Evolutionary conservation across 345 rosid species (phyloP).

Genomic region (Diplotaxis tenuifolia): DNA sequence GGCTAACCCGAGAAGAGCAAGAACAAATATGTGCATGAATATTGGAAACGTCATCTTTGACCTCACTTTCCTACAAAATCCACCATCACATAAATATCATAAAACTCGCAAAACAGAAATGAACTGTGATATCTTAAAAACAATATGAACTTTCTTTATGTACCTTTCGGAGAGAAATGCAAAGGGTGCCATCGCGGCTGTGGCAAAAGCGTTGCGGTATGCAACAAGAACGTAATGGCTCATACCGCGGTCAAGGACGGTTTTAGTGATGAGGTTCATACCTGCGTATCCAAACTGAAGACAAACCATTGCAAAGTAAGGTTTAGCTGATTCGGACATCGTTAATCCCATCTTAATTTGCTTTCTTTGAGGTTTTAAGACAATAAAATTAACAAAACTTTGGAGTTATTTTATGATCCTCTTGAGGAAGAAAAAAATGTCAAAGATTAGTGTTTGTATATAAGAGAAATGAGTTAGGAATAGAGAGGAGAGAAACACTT

Average conservation of each 20-base stretch:
- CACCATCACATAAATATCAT: background rate
- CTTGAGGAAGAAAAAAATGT: background rate
- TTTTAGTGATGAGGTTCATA: conserved; percentile 79
- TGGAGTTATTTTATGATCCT: background rate
- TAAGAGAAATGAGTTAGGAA: background rate
- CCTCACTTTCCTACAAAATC: conserved; percentile 57
- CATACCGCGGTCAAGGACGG: conserved; percentile 81
- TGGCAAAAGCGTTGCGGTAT: conserved; percentile 76
- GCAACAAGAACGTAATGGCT: conserved; percentile 70
- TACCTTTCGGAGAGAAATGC: conserved; percentile 77
- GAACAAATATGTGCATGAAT: conserved; percentile 73
- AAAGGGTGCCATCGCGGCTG: conserved; percentile 59
- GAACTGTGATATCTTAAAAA: no score
- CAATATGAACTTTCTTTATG: background rate
- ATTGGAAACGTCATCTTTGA: conserved; percentile 69
- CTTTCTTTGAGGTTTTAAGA: background rate
- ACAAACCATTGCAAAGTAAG: conserved; percentile 83
- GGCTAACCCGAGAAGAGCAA: conserved; percentile 88
- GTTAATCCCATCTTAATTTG: conserved; percentile 52
- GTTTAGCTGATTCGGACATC: conserved; percentile 61
- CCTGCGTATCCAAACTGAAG: conserved; percentile 92
- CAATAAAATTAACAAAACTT: background rate
- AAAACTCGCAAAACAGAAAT: no score
- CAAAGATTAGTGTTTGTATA: conserved; percentile 18
- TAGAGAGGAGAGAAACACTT: conserved; percentile 34